phyloP scores from a whole-genome alignment of 108 stramenopile genomes.

The Parmales sp. region DNA sequence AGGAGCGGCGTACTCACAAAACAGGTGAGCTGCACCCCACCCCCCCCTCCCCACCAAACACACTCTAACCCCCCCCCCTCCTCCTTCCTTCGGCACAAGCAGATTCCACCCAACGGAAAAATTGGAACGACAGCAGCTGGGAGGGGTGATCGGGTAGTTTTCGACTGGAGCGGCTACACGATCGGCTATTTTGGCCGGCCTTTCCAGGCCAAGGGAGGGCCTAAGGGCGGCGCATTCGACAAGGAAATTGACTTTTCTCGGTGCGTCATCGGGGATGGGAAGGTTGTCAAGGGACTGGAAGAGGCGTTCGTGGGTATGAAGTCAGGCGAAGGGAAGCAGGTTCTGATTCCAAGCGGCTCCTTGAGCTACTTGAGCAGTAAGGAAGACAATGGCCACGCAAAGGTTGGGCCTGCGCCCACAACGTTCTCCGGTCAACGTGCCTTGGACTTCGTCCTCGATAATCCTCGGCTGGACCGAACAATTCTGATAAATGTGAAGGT shows the following conservation, averaged over 20 bases:
- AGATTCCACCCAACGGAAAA: conserved; percentile 39
- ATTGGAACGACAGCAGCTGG: conserved; percentile 17
- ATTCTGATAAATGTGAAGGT: conserved; percentile 78
- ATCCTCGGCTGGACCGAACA: conserved; percentile 78
- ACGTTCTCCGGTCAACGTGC: conserved; percentile 75
- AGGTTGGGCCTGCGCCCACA: conserved; percentile 78
- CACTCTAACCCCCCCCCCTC: no score
- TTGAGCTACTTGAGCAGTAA: no score
- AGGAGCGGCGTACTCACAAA: conserved; percentile 57
- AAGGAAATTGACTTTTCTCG: conserved; percentile 68
- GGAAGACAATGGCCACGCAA: no score
- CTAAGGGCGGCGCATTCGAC: conserved; percentile 72
- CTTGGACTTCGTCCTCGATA: conserved; percentile 83
- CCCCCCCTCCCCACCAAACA: no score
- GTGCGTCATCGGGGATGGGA: conserved; percentile 56
- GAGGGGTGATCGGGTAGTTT: conserved; percentile 73
- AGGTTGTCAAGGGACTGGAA: conserved; percentile 65
- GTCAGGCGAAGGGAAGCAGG: conserved; percentile 47
- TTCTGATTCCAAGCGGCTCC: no score
- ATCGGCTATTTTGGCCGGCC: conserved; percentile 84
- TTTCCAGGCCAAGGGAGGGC: conserved; percentile 69
- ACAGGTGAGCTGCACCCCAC: no score
- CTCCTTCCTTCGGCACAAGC: no score
- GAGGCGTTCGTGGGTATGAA: conserved; percentile 60
- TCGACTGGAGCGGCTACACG: conserved; percentile 93